These are phyloP conservation scores for Chloranthus sessilifolius DNA, from an alignment of 164 flowering plant genomes.

Conservation along the genomic window DNA sequence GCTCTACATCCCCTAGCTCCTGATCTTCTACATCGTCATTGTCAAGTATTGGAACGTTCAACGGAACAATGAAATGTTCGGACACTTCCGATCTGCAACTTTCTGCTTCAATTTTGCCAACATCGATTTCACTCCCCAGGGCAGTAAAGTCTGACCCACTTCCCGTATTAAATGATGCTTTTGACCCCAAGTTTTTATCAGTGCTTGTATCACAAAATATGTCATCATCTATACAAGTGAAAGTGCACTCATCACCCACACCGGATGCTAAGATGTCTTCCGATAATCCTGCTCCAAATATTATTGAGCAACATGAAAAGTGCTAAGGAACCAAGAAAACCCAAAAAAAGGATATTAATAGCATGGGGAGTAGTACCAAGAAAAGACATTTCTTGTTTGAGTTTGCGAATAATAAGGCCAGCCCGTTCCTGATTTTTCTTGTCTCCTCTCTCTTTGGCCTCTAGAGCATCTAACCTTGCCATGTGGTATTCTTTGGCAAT, in stretches of 20 bases:
- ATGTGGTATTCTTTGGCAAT: conserved; percentile 63
- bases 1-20: conserved; percentile 52
- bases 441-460: conserved; percentile 72
- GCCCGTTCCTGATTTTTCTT: conserved; percentile 68
- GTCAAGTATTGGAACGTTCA: conserved; percentile 18
- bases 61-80: conserved; percentile 12
- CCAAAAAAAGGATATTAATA: not conserved
- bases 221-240: conserved; percentile 15
- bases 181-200: conserved; percentile 13
- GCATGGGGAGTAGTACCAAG: conserved; percentile 39
- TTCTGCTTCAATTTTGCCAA: conserved; percentile 19
- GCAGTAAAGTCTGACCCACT: conserved; percentile 5
- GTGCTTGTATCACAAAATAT: conserved; percentile 15
- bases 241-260: conserved; percentile 26
- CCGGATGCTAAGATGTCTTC: conserved; percentile 47
- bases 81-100: conserved; percentile 14
- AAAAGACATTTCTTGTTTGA: conserved; percentile 78
- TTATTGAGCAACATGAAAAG: conserved; percentile 5
- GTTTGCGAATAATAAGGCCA: conserved; percentile 64
- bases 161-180: conserved; percentile 9
- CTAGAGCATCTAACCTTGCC: conserved; percentile 63
- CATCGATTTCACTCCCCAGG: conserved; percentile 15
- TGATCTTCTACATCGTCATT: conserved; percentile 23
- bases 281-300: conserved; percentile 53
- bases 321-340: not conserved